These are phyloP conservation scores for Saccharomyces paradoxus DNA, from an alignment of 805 yeast species.

Conservation along the genomic window DNA sequence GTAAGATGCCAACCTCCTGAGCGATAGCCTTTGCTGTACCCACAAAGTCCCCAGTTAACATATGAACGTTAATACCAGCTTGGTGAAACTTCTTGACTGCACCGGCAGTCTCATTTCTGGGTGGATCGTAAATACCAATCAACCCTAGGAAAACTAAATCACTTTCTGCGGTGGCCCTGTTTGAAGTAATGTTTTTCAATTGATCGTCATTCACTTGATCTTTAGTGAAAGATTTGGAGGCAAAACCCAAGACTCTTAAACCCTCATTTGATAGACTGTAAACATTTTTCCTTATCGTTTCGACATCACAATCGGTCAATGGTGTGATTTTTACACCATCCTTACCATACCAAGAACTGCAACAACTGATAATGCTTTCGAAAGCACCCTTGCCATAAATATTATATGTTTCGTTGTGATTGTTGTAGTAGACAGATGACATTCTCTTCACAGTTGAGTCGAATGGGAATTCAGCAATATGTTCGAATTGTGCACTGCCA, in stretches of 20 bases:
- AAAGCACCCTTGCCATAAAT: conserved; percentile 85
- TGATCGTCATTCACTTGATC: conserved; percentile 31
- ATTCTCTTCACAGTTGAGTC: conserved; percentile 78
- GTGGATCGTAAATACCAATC: conserved; percentile 96
- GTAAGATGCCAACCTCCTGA: conserved; percentile 78
- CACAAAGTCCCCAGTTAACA: conserved; percentile 94
- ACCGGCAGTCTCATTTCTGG: conserved; percentile 73
- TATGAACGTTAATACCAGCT: conserved; percentile 95
- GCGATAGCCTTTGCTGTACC: conserved; percentile 84
- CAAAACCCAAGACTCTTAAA: conserved; percentile 77
- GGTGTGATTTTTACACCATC: conserved; percentile 41
- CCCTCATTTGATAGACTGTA: conserved; percentile 70
- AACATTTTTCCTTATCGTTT: conserved; percentile 47
- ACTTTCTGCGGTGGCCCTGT: conserved; percentile 38
- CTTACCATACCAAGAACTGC: conserved; percentile 49
- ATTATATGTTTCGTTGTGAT: conserved; percentile 45
- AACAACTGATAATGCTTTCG: conserved; percentile 60
- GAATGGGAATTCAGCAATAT: conserved; percentile 74
- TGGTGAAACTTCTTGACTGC: conserved; percentile 70
- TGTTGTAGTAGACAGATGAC: conserved; percentile 62
- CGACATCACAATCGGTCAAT: conserved; percentile 43
- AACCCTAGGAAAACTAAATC: conserved; percentile 74
- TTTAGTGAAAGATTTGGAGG: conserved; percentile 32
- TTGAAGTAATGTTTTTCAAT: conserved; percentile 18
- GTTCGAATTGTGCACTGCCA: conserved; percentile 31